Conservation (phyloP, 139 green algal species). For the Deuterostichococcus epilithicus region DNA sequence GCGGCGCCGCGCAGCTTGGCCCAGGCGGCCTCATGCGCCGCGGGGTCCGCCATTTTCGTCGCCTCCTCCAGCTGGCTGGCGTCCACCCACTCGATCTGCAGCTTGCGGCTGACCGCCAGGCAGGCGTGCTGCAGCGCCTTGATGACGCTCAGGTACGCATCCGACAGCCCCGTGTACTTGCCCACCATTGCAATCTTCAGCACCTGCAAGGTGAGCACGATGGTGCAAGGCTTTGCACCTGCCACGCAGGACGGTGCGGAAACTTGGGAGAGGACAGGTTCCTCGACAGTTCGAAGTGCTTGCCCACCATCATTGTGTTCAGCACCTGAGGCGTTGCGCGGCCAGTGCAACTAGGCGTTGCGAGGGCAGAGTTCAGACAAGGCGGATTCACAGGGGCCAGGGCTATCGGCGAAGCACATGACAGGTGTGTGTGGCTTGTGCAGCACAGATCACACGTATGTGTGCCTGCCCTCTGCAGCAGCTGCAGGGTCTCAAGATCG, state of each 20-base stretch:
- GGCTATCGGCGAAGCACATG: too few species aligned
- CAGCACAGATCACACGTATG: too few species aligned
- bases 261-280: neutral
- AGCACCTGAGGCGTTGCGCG: too few species aligned
- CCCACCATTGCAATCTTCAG: constrained; percentile 91
- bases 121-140: constrained; percentile 95
- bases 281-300: too few species aligned
- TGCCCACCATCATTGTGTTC: too few species aligned
- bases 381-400: too few species aligned
- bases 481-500: too few species aligned
- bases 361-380: too few species aligned
- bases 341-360: too few species aligned
- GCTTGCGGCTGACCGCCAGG: constrained; percentile 79
- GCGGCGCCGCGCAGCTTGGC: constrained; percentile 4
- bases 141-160: constrained; percentile 94
- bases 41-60: constrained; percentile 38
- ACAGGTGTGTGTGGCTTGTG: too few species aligned
- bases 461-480: too few species aligned
- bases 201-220: constrained; percentile 14
- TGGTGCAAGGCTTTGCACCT: constrained; percentile 1
- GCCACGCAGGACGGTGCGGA: neutral
- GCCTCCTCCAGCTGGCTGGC: constrained; percentile 78
- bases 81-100: constrained; percentile 91
- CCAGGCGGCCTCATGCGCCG: constrained; percentile 51
- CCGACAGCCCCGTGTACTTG: constrained; percentile 95